Base-by-base conservation (phyloP, 2,329 filamentous ascomycete genomes). In the Calonectria henricotiae region DNA sequence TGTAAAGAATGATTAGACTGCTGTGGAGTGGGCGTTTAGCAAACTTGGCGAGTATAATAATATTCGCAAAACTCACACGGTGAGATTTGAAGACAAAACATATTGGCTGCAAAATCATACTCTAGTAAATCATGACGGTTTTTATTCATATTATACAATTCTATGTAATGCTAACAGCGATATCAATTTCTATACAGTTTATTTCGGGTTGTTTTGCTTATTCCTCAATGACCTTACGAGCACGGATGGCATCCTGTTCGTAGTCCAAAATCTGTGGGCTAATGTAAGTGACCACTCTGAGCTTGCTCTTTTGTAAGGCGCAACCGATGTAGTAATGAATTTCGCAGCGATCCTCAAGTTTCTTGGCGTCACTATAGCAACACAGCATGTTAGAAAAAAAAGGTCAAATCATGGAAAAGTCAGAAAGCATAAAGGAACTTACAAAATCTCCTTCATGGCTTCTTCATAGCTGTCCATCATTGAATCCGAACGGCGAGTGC, bases 381-480 rank as follows among this genome's bases (percentile, higher is more conserved):
- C 8, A 20, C 20, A 2, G 5, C 23, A 9, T 3, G 13, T 58
- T 39, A 58, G 20, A 8, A 23, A 23, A 6, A 6, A 1, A 7
- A 8, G 12, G 5, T 20, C 20, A 27, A 11, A 12, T 2, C 41
- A 9, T n/a, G 17, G 6, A 3, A 8, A 44, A 15, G 1, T 7
- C 17, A 8, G 12, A 1, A 17, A 8, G 5, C 4, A 37, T 23
- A 13, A 27, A 12, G 11, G 5, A 9, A 58, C 51, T 58, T 17
- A 58, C 51, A 58, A 58, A 39, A 58, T 58, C 12, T 58, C 51
- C 51, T 39, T 37, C 32, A 58, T 58, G 20, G 51, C 51, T 23
- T 37, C 37, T 32, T 58, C 51, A 20, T 58, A 58, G 51, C 35
- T 58, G 9, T 58, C 51, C 51, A 58, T 58, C 51, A 58, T 58